A percentile compares a stretch with the other conserved stretches of the same genome.
Evolutionary conservation across 108 stramenopile species (phyloP).

Genomic region (Pseudonitzschia multiseries): DNA sequence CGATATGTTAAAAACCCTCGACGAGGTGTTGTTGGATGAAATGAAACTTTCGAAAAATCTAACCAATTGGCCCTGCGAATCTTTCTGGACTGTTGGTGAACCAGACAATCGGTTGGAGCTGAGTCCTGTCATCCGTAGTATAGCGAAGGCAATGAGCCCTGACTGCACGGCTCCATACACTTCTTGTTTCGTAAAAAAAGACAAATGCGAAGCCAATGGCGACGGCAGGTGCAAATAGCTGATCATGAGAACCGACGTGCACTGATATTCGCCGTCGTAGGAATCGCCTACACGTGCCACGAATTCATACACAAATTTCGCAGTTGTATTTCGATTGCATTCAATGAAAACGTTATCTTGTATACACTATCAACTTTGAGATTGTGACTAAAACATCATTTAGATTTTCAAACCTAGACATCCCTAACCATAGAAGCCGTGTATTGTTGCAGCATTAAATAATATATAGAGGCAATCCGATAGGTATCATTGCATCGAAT

Average conservation of each 20-base stretch:
- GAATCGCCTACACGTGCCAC: no score
- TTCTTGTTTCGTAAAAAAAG: slow-evolving; percentile 63
- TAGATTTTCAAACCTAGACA: background rate
- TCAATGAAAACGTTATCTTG: background rate
- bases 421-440: no score
- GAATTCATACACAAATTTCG: no score
- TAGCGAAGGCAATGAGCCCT: slow-evolving; percentile 56
- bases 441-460: no score
- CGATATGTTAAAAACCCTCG: slow-evolving; percentile 38
- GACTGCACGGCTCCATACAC: slow-evolving; percentile 63
- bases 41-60: slow-evolving; percentile 54
- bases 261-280: no score
- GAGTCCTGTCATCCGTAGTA: slow-evolving; percentile 24
- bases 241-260: background rate
- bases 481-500: background rate
- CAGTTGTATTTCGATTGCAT: no score
- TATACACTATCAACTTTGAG: no score
- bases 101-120: slow-evolving; percentile 14
- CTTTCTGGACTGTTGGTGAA: slow-evolving; percentile 72
- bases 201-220: slow-evolving; percentile 69
- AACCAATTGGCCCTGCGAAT: slow-evolving; percentile 74
- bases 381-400: background rate
- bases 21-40: slow-evolving; percentile 58
- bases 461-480: no score
- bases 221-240: slow-evolving; percentile 47